Evolutionary conservation across 2,329 filamentous ascomycete species (phyloP).

Genomic region (Scedosporium apiospermum): DNA sequence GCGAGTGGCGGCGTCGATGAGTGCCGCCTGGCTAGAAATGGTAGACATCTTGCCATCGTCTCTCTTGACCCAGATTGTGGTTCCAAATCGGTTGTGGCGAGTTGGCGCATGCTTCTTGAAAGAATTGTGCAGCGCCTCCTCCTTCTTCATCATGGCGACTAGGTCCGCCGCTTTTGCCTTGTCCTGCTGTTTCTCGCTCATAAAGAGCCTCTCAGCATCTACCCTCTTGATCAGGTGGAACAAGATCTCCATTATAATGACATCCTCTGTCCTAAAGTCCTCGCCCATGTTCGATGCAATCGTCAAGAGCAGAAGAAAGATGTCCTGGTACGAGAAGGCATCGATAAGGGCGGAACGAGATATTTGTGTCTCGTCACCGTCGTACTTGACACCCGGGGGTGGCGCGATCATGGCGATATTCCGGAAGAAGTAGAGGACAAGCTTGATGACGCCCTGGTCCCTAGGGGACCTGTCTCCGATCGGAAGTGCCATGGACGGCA

Average conservation of each 20-base stretch:
- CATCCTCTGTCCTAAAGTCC: slow-evolving; percentile 83
- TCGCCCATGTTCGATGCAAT: slow-evolving; percentile 89
- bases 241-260: slow-evolving; percentile 80
- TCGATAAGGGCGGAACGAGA: slow-evolving; percentile 83
- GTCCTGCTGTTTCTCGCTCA: slow-evolving; percentile 64
- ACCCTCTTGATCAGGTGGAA: slow-evolving; percentile 91
- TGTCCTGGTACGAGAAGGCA: slow-evolving; percentile 82
- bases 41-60: slow-evolving; percentile 77
- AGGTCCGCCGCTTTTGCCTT: slow-evolving; percentile 66
- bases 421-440: slow-evolving; percentile 79
- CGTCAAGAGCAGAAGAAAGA: slow-evolving; percentile 76
- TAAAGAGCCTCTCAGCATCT: slow-evolving; percentile 74
- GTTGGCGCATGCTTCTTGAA: slow-evolving; percentile 73
- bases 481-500: slow-evolving; percentile 76
- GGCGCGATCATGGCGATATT: slow-evolving; percentile 82
- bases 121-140: slow-evolving; percentile 70
- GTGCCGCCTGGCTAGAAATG: slow-evolving; percentile 78
- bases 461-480: slow-evolving; percentile 65
- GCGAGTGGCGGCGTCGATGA: slow-evolving; percentile 62
- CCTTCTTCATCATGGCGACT: slow-evolving; percentile 65
- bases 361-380: slow-evolving; percentile 83
- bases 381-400: slow-evolving; percentile 60
- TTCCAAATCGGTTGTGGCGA: slow-evolving; percentile 87
- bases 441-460: slow-evolving; percentile 87
- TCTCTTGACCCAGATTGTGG: slow-evolving; percentile 93